Base-by-base conservation (phyloP, 2,329 filamentous ascomycete genomes). In the Verticillium klebahnii region DNA sequence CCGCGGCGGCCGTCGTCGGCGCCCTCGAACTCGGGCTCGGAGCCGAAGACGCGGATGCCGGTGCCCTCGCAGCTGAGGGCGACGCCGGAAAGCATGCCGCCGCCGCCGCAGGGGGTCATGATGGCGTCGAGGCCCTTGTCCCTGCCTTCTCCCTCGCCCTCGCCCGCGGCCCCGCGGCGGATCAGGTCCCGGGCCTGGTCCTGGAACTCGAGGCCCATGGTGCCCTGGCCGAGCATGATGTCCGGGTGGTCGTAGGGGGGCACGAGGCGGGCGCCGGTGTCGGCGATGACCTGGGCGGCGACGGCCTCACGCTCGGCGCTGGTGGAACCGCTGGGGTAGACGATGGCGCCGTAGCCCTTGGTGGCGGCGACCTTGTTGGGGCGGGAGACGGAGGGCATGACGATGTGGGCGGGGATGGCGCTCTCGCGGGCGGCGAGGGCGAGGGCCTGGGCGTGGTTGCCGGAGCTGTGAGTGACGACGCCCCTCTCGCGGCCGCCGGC, bases 391-490 rank as follows among this genome's bases (percentile, higher is more conserved):
- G 77, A 74, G 0, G 94, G 94, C 94, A 98, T 98, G 63, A 98
- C 88, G 71, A 98, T 93, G 78, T 94, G 86, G 0, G 92, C 92
- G 12, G 89, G 89, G 65, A 97, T 88, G 60, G 81, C 78, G 71
- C 89, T 86, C 40, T 88, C 88, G 19, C 81, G 82, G 2, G 94
- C 93, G 0, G 94, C 94, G 58, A 97, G 88, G 2, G 94, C 87
- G 61, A 98, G 87, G 1, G 95, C 94, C 80, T 97, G 93, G 0
- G 94, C 94, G 73, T 98, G 95, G 77, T 98, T 98, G 63, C 94
- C 93, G 72, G 89, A 93, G 73, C 91, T 95, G 78, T 97, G 93
- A 67, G 94, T 97, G 12, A 93, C 88, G 8, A 97, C 93, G 1
- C 93, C 93, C 71, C 80, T 86, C 70, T 78, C 78, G 68, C 77